Base-by-base conservation (phyloP, 1,284 basidiomycete species). In the Cutaneotrichosporon dermatis region DNA sequence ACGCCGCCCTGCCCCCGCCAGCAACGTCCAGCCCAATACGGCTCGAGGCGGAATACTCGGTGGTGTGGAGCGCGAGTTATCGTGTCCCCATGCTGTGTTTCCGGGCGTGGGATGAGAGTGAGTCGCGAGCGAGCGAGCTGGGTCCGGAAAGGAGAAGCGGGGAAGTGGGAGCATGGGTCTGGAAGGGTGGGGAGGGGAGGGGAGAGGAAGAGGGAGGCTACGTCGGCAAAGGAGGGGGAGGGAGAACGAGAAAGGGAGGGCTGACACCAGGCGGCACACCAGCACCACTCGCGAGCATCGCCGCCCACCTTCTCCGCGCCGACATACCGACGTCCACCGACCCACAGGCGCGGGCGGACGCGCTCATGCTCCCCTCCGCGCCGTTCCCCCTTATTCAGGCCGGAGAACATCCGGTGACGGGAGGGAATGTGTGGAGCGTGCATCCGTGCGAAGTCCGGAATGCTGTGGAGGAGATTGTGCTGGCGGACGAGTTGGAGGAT, bases 351-450 rank as follows among this genome's bases (percentile, higher is more conserved):
- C 51, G 40, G 10, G 12, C 10, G 16, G 64, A 68, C 63, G 60
- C 55, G 9, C 46, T 68, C 51, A 49, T 68, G 42, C 64, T 67
- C 34, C 52, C 57, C 10, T 55, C 58, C 39, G 64, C 62, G 13
- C 57, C 65, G 10, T 71, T 72, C 49, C 71, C 72, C 9, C 63
- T 74, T 10, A 48, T 74, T n/a, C 69, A 70, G 53, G 61, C 61
- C 16, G 52, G 48, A 0, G 67, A 73, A 51, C 72, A 71, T 55
- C 70, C 71, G 2, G 46, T 60, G n/a, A 72, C 72, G 1, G 64
- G 65, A 3, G 43, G 61, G 15, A 50, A 65, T 4, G 67, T 67
- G 43, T 72, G 71, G 61, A 64, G 60, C 51, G 63, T 74, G 35
- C 70, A 74, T 57, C 71, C 71, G 6, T 69, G 69, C 55, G 62